These are phyloP conservation scores for Zasmidium citrigriseum DNA, from an alignment of 2,329 filamentous ascomycete species.

Conservation along the genomic window DNA sequence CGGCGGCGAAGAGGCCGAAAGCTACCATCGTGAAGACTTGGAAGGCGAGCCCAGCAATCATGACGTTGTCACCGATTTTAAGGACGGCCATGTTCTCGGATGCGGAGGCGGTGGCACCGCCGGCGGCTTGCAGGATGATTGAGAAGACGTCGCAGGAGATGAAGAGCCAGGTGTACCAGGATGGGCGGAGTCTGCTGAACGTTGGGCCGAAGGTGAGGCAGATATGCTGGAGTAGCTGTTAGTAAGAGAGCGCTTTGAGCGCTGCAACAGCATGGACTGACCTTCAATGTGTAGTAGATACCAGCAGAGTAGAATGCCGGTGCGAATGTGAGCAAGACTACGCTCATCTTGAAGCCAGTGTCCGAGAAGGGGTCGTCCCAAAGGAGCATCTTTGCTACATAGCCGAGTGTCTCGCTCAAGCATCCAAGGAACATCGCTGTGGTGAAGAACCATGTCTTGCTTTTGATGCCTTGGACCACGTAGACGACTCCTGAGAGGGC, in stretches of 20 bases:
- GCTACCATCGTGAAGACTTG: constrained; percentile 57
- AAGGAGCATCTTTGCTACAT: constrained; percentile 45
- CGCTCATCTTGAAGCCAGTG: constrained; percentile 44
- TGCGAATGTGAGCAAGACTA: constrained; percentile 46
- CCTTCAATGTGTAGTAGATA: constrained; percentile 43
- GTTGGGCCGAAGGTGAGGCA: constrained; percentile 43
- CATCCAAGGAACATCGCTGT: constrained; percentile 44
- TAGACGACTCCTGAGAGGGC: constrained; percentile 34
- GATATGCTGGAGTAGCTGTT: constrained; percentile 38
- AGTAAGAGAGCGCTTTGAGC: background rate
- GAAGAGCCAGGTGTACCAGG: constrained; percentile 56
- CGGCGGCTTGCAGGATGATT: constrained; percentile 60
- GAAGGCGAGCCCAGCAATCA: constrained; percentile 59
- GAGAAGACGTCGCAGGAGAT: constrained; percentile 60
- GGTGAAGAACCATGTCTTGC: constrained; percentile 43
- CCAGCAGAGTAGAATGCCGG: constrained; percentile 49
- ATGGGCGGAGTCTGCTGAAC: constrained; percentile 30
- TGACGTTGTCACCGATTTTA: constrained; percentile 55
- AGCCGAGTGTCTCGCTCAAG: constrained; percentile 45
- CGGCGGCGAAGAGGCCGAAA: constrained; percentile 45
- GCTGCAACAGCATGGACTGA: constrained; percentile 23
- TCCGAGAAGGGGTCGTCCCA: constrained; percentile 45
- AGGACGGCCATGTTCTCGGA: constrained; percentile 44
- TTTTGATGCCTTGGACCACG: constrained; percentile 34
- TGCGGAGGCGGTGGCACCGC: constrained; percentile 57